phyloP scores from a whole-genome alignment of 1,284 basidiomycete species.

The Kwoniella shivajii region DNA sequence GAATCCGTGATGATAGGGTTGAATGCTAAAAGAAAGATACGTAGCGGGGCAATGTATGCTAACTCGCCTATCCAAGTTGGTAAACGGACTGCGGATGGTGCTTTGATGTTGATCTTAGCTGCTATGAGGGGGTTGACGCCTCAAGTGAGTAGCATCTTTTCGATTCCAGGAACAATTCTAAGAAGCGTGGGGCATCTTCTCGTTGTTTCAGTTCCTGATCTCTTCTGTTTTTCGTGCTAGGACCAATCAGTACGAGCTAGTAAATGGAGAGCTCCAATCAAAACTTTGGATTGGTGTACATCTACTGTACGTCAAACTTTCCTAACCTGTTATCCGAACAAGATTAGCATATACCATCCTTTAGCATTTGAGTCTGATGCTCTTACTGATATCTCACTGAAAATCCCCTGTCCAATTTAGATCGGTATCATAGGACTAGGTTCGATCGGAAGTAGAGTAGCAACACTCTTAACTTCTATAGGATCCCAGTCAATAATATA shows the following conservation, averaged over 20 bases:
- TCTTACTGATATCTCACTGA: neutral
- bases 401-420: too few relatives aligned
- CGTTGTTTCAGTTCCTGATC: too few relatives aligned
- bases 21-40: too few relatives aligned
- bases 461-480: slow-evolving; percentile 20
- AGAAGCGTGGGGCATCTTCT: too few relatives aligned
- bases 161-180: too few relatives aligned
- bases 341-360: neutral
- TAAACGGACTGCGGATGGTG: slow-evolving; percentile 38
- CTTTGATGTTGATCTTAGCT: slow-evolving; percentile 31
- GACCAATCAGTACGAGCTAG: slow-evolving; percentile 25
- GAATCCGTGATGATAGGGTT: neutral
- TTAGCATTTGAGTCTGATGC: neutral
- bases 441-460: slow-evolving; percentile 29
- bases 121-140: slow-evolving; percentile 29
- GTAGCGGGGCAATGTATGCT: slow-evolving; percentile 36
- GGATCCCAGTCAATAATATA: slow-evolving; percentile 24
- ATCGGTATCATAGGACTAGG: slow-evolving; percentile 37
- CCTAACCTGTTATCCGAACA: neutral
- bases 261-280: slow-evolving; percentile 21
- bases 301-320: slow-evolving; percentile 17
- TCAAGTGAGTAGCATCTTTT: slow-evolving; percentile 15
- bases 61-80: slow-evolving; percentile 41
- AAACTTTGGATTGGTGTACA: slow-evolving; percentile 23
- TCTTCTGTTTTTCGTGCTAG: too few relatives aligned